Evolutionary conservation across 129 eudicot species (phyloP).

Genomic region (Flaveria trinervia): DNA sequence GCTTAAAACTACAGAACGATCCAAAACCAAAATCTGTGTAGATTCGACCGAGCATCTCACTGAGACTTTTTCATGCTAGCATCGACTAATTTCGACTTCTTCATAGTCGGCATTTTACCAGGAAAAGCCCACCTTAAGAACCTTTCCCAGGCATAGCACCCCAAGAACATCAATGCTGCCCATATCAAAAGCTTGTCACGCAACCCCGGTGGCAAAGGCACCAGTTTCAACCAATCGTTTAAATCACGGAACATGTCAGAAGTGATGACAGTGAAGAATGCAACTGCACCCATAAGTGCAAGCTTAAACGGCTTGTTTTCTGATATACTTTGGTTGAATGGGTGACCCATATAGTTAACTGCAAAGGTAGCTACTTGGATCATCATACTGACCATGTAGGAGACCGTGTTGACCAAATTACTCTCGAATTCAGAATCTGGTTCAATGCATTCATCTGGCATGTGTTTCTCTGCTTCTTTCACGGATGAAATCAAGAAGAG

Average conservation of each 20-base stretch:
- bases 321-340: slow-evolving; percentile 80
- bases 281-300: slow-evolving; percentile 71
- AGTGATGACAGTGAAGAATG: slow-evolving; percentile 69
- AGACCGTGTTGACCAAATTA: slow-evolving; percentile 81
- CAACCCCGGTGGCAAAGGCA: slow-evolving; percentile 64
- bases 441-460: slow-evolving; percentile 95
- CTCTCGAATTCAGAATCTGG: slow-evolving; percentile 84
- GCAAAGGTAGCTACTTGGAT: slow-evolving; percentile 95
- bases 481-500: slow-evolving; percentile 72
- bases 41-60: slow-evolving; percentile 10
- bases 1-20: background rate
- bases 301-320: slow-evolving; percentile 70
- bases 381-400: slow-evolving; percentile 91
- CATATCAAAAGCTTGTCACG: slow-evolving; percentile 70
- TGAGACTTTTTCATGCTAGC: slow-evolving; percentile 50
- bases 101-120: slow-evolving; percentile 80
- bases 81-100: slow-evolving; percentile 44
- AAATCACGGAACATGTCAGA: slow-evolving; percentile 74
- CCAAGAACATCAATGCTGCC: slow-evolving; percentile 66
- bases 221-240: slow-evolving; percentile 81
- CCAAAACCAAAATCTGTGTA: slow-evolving; percentile 17
- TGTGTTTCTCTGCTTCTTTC: slow-evolving; percentile 77
- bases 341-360: slow-evolving; percentile 95
- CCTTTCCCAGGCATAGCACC: slow-evolving; percentile 81
- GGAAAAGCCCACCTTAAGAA: slow-evolving; percentile 93